These are phyloP conservation scores for Candida takata DNA, from an alignment of 805 yeast genomes.

Conservation along the genomic window DNA sequence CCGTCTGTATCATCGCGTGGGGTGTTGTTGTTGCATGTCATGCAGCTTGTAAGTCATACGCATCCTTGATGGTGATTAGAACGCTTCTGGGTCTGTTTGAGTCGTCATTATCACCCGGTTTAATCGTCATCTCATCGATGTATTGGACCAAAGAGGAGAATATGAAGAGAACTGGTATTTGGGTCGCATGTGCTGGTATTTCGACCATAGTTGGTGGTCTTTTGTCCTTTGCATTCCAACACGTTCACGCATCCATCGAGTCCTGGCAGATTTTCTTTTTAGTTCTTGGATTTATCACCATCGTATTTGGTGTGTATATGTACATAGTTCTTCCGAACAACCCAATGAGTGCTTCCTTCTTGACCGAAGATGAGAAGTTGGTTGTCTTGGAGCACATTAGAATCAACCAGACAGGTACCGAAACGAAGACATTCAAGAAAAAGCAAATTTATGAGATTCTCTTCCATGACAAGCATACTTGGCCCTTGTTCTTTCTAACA, in stretches of 20 bases:
- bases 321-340: constrained; percentile 44
- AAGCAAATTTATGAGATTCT: constrained; percentile 37
- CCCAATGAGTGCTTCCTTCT: constrained; percentile 31
- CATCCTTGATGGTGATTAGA: constrained; percentile 49
- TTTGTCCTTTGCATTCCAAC: constrained; percentile 47
- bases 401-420: constrained; percentile 41
- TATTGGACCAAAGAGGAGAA: constrained; percentile 52
- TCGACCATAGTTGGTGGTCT: constrained; percentile 40
- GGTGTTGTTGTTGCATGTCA: constrained; percentile 46
- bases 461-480: constrained; percentile 39
- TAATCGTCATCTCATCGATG: constrained; percentile 53
- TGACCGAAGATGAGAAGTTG: constrained; percentile 35
- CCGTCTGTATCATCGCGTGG: constrained; percentile 43
- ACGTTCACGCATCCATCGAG: constrained; percentile 35
- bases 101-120: constrained; percentile 48
- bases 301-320: constrained; percentile 40
- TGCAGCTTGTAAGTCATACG: constrained; percentile 45
- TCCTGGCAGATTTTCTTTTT: constrained; percentile 61
- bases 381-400: constrained; percentile 36
- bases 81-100: constrained; percentile 49
- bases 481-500: constrained; percentile 41
- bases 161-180: constrained; percentile 43
- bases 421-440: constrained; percentile 34
- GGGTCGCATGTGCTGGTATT: constrained; percentile 53
- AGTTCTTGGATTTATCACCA: constrained; percentile 47